Conservation (phyloP, 1,284 basidiomycete genomes). For the Apiotrichum siamense region DNA sequence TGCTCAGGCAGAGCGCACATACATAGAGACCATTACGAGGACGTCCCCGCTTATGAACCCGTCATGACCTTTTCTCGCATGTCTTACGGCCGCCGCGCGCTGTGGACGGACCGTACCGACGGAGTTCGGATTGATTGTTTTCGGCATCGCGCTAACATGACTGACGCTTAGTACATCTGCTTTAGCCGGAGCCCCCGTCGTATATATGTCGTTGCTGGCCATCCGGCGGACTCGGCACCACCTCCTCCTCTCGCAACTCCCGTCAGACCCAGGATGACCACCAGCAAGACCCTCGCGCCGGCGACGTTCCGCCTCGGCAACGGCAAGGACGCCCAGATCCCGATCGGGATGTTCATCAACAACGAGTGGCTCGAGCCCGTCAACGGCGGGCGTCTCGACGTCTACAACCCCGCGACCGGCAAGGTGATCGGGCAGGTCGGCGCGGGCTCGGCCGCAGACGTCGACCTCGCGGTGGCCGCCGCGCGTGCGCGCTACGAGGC, state of each 20-base stretch:
- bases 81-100: no score
- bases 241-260: background rate
- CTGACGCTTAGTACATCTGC: no score
- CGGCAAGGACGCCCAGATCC: slow-evolving; percentile 14
- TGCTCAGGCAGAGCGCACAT: no score
- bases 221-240: no score
- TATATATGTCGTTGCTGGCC: no score
- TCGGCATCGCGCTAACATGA: no score
- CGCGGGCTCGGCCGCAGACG: slow-evolving; percentile 54
- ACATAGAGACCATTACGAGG: no score
- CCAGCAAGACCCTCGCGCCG: background rate
- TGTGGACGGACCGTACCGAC: no score
- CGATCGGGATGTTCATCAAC: slow-evolving; percentile 26
- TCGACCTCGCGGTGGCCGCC: slow-evolving; percentile 73
- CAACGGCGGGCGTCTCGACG: slow-evolving; percentile 26
- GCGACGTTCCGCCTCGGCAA: slow-evolving; percentile 15
- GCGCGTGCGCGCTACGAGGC: slow-evolving; percentile 72
- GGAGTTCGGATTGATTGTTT: no score
- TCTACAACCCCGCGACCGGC: slow-evolving; percentile 53
- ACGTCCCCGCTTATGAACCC: no score
- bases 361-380: slow-evolving; percentile 31
- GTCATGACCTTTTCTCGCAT: no score
- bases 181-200: no score
- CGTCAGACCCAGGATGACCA: background rate
- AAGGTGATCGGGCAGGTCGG: slow-evolving; percentile 40